Base-by-base conservation (phyloP, 2,329 filamentous ascomycete genomes). In the Calonectria ilicicola region DNA sequence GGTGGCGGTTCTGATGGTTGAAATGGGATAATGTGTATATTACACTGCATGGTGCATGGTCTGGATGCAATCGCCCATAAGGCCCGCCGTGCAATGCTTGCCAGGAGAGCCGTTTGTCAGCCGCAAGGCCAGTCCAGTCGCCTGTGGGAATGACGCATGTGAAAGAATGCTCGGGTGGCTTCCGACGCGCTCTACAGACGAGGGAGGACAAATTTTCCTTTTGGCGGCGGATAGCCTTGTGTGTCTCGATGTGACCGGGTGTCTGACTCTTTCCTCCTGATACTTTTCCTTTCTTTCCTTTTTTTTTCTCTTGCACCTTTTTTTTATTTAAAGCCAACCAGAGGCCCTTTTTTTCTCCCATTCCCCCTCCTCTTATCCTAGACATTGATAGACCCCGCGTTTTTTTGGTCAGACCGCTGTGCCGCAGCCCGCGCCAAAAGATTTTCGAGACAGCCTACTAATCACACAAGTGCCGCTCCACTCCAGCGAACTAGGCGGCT, bases 91-190 rank as follows among this genome's bases (percentile, higher is more conserved):
- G 38, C 23, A 29, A 15, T 29, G 17, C 14, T 62, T 27, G 9
- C 26, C 19, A 23, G 58, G 27, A 17, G 23, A 21, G 27, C 29
- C 15, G 46, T 46, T 47, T 56, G 65, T n/a, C 49, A 42, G 29
- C 56, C 12, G 40, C 47, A n/a, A 53, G 47, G 49, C 49, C 17
- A 64, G n/a, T n/a, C n/a, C n/a, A n/a, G n/a, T n/a, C n/a, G n/a
- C n/a, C n/a, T n/a, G n/a, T n/a, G n/a, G 67, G 68, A 67, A 71
- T 78, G 76, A 79, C 77, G 75, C 75, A 79, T 76, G 60, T 66
- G 38, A 74, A 67, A 67, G 47, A 46, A 40, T 29, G 21, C 17
- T 29, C 14, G 32, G 44, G 53, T 26, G 53, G 53, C 53, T 35
- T 32, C 35, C 40, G 15, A 21, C 17, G 21, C 19, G 46, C 17